Base-by-base conservation (phyloP, 345 rosid species). In the Arabidopsis thaliana region DNA sequence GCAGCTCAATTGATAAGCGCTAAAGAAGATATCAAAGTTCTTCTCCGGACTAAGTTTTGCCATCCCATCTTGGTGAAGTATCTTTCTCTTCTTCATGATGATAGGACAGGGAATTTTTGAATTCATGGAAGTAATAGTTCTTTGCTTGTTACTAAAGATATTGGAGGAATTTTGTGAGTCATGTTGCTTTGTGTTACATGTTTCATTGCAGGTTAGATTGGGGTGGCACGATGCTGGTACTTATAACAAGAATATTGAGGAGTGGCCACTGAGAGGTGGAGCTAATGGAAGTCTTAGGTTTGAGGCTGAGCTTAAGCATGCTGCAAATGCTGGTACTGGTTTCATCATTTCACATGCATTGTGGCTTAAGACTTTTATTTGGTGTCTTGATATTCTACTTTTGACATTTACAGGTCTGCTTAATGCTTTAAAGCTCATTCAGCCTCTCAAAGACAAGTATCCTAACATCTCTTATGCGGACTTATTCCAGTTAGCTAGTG, bases 181-280 rank as follows among this genome's bases (percentile, higher is more conserved):
- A 2, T 22, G 22, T 30, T 66, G 65, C 20, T 30, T 11, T 22
- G 30, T 61, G 24, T 22, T 22, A n/a, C 38, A 22, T 13, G 9
- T 28, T 11, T 8, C 9, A 25, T 59, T 67, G 40, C 70, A 94
- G 98, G 97, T 94, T 36, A 97, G 97, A 46, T 59, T 91, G 49
- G 98, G 97, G 50, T 91, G 97, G 98, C 98, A 94, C 59, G 98
- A 91, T 78, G 89, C 98, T 1, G 98, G 98, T 51, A 94, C 98
- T 10, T 94, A 90, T 59, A 87, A 91, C 86, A 94, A 90, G 83
- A 87, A 84, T 85, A 85, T 91, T 11, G 88, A 86, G 77, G 98
- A 91, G 66, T 94, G 95, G 93, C 98, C 97, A 52, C 82, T 41
- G 76, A 87, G 93, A 73, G 97, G 97, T 71, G 97, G 98, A 75